Evolutionary conservation across 2,329 filamentous ascomycete species (phyloP).

Genomic region (Clonostachys rosea): DNA sequence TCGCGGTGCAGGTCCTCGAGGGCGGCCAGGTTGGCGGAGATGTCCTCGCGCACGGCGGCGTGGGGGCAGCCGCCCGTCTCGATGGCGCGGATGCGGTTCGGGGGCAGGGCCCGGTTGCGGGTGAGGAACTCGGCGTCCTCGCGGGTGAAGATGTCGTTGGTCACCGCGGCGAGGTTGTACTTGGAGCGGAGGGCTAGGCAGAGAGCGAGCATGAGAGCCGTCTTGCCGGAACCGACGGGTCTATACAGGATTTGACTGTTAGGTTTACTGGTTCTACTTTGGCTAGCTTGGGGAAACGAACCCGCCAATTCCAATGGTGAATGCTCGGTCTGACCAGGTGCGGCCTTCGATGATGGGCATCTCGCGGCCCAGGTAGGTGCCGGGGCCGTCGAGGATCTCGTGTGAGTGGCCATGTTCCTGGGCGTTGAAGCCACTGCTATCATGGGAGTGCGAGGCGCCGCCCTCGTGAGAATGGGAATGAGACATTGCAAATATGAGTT

Average conservation of each 20-base stretch:
- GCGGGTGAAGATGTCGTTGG: conserved; percentile 97
- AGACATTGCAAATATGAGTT: conserved; percentile 17
- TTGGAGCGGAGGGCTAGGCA: conserved; percentile 76
- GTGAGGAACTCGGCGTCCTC: conserved; percentile 98
- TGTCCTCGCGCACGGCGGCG: conserved; percentile 95
- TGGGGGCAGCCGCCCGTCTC: conserved; percentile 97
- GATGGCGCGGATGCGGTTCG: conserved; percentile 85
- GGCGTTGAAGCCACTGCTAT: conserved; percentile 41
- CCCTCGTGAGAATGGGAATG: conserved; percentile 50
- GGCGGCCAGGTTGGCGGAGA: conserved; percentile 86
- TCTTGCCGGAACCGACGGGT: conserved; percentile 95
- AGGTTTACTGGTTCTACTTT: not conserved
- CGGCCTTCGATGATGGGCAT: conserved; percentile 90
- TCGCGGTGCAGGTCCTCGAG: conserved; percentile 82
- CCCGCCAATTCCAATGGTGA: conserved; percentile 98
- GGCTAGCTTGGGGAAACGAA: conserved; percentile 32
- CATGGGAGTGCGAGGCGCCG: conserved; percentile 52
- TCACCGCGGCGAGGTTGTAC: conserved; percentile 90
- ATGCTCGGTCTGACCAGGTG: conserved; percentile 83
- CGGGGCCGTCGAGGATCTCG: conserved; percentile 90
- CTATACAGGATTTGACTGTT: conserved; percentile 38
- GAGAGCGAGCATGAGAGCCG: conserved; percentile 91
- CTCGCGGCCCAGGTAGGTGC: conserved; percentile 83
- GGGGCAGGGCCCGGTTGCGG: conserved; percentile 75
- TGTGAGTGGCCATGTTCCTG: conserved; percentile 90